Percentiles rank a stretch among this genome's conserved stretches.
Conservation (phyloP, 805 yeast species). For the Teunomyces kruisii region DNA sequence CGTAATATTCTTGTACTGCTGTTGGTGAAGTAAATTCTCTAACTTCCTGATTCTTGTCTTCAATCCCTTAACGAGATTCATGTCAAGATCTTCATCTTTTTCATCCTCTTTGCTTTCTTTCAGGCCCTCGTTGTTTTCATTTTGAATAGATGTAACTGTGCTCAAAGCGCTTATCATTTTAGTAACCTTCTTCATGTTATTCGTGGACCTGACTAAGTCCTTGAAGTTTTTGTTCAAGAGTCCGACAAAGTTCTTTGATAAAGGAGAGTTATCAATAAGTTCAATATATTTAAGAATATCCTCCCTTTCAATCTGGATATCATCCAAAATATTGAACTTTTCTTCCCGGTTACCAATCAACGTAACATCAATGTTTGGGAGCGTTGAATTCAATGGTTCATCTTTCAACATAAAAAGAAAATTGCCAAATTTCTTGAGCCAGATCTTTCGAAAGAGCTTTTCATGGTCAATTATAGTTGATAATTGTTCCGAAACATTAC, state of each 20-base stretch:
- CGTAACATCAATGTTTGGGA: slow-evolving; percentile 39
- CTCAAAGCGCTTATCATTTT: slow-evolving; percentile 32
- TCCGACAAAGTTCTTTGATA: slow-evolving; percentile 32
- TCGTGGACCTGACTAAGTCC: slow-evolving; percentile 42
- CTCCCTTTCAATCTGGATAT: slow-evolving; percentile 31
- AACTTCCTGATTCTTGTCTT: slow-evolving; percentile 71
- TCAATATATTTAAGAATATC: slow-evolving; percentile 31
- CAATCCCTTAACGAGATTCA: slow-evolving; percentile 55
- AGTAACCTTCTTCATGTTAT: slow-evolving; percentile 35
- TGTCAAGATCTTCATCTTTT: slow-evolving; percentile 31
- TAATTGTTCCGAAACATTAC: slow-evolving; percentile 54
- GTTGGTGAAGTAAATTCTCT: slow-evolving; percentile 75
- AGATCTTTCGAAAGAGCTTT: slow-evolving; percentile 50
- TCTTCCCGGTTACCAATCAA: slow-evolving; percentile 27
- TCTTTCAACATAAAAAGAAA: slow-evolving; percentile 26
- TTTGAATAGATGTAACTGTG: slow-evolving; percentile 22
- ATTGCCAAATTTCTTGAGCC: slow-evolving; percentile 63
- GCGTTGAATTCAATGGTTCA: slow-evolving; percentile 12
- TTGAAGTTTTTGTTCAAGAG: slow-evolving; percentile 45
- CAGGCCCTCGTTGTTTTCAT: slow-evolving; percentile 17
- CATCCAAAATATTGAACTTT: slow-evolving; percentile 34
- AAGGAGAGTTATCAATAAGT: slow-evolving; percentile 24
- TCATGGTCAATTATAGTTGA: slow-evolving; percentile 60
- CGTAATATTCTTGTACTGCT: slow-evolving; percentile 56
- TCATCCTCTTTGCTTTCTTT: slow-evolving; percentile 11